Conservation (phyloP, 176 grass and related monocot genomes). For the Thinopyrum elongatum region DNA sequence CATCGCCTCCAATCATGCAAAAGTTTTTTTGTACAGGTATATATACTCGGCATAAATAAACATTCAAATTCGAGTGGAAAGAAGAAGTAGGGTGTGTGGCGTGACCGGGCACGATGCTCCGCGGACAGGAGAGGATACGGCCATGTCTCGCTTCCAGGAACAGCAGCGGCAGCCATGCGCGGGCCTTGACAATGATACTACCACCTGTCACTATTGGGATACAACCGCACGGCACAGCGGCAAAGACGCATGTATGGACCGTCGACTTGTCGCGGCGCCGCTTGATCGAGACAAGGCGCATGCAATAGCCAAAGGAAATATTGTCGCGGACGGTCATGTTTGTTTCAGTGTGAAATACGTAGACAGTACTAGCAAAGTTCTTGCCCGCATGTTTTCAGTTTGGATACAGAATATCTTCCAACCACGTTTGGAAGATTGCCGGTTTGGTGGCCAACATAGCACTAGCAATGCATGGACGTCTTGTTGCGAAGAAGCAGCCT, state of each 20-base stretch:
- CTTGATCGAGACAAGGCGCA: background rate
- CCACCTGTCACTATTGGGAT: background rate
- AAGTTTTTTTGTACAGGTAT: background rate
- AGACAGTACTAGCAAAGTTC: too few relatives aligned
- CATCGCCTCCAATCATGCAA: conserved; percentile 1
- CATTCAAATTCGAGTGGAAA: background rate
- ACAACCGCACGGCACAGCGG: background rate
- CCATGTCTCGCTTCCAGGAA: conserved; percentile 5
- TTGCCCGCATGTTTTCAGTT: background rate
- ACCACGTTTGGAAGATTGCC: background rate
- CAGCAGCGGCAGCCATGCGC: background rate
- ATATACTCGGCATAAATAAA: too few relatives aligned
- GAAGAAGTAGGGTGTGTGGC: background rate
- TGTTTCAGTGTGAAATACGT: background rate
- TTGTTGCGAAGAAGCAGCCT: too few relatives aligned
- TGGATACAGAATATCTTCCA: background rate
- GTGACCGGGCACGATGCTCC: background rate
- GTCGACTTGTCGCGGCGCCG: background rate
- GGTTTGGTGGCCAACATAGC: background rate
- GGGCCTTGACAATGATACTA: background rate
- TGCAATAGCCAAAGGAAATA: background rate
- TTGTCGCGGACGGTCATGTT: background rate
- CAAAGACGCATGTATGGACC: background rate
- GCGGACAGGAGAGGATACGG: background rate
- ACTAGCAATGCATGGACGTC: background rate